Percentiles rank a stretch among this genome's conserved stretches.
Evolutionary conservation across 805 yeast genomes (phyloP).

Genomic region (Yarrowia yakushimensis): DNA sequence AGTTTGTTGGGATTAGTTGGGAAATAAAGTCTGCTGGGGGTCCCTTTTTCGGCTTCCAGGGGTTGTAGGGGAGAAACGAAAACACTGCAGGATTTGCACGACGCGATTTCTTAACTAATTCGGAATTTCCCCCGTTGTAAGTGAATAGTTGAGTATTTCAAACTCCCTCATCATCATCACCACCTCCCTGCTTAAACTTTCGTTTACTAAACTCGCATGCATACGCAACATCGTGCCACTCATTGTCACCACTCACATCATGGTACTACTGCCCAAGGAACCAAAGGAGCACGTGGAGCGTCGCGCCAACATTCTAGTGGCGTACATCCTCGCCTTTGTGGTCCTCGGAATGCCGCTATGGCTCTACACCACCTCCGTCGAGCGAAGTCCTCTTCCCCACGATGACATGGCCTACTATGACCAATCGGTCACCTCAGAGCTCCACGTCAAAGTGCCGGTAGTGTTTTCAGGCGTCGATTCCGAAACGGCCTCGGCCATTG

Average conservation of each 20-base stretch:
- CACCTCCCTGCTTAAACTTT: no score
- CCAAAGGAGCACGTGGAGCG: slow-evolving; percentile 19
- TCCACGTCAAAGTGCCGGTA: slow-evolving; percentile 34
- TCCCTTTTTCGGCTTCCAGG: background rate
- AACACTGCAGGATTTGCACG: no score
- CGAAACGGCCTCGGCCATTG: slow-evolving; percentile 50
- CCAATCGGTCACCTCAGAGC: slow-evolving; percentile 32
- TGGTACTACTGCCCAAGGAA: slow-evolving; percentile 1
- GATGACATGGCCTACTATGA: slow-evolving; percentile 42
- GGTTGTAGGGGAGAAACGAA: background rate
- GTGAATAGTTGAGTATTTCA: no score
- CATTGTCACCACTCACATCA: background rate
- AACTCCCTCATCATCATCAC: background rate
- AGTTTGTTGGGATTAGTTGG: background rate
- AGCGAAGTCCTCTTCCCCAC: slow-evolving; percentile 59
- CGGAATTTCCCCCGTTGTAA: no score
- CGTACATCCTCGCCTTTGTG: slow-evolving; percentile 23
- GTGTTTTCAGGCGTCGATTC: slow-evolving; percentile 43
- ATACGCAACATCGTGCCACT: background rate
- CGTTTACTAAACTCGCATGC: background rate
- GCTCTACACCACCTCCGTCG: slow-evolving; percentile 56
- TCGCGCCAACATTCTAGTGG: slow-evolving; percentile 20
- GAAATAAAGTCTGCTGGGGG: background rate
- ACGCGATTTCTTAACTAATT: no score
- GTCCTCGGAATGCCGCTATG: slow-evolving; percentile 58